Evolutionary conservation across 495 filamentous ascomycete genomes (phyloP).

Genomic region (Lepidopterella palustris): DNA sequence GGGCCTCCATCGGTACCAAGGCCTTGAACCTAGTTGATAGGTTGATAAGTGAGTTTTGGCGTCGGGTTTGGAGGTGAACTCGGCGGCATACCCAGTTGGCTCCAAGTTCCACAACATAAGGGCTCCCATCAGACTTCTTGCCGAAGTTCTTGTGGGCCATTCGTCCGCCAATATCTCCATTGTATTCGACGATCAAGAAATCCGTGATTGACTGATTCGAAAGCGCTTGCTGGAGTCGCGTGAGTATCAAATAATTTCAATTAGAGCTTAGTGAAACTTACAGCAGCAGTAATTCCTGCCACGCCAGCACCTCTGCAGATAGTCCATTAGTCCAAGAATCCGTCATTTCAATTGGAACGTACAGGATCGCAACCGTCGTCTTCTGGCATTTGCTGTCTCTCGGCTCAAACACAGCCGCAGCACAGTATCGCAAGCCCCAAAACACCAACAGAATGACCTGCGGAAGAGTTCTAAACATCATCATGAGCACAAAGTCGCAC

Average conservation of each 20-base stretch:
- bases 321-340: neutral
- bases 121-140: slow-evolving; percentile 42
- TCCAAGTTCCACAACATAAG: slow-evolving; percentile 43
- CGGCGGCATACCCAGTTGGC: slow-evolving; percentile 27
- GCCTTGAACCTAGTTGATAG: slow-evolving; percentile 50
- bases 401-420: slow-evolving; percentile 10
- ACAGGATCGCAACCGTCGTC: slow-evolving; percentile 25
- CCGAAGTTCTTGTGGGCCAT: slow-evolving; percentile 55
- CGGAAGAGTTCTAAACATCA: slow-evolving; percentile 3
- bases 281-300: slow-evolving; percentile 65
- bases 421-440: slow-evolving; percentile 1
- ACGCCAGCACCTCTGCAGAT: slow-evolving; percentile 47
- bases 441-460: neutral
- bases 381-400: slow-evolving; percentile 18
- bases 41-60: neutral
- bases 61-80: neutral
- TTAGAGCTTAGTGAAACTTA: slow-evolving; percentile 25
- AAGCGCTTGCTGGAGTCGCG: slow-evolving; percentile 52
- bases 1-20: slow-evolving; percentile 50
- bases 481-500: no score
- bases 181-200: slow-evolving; percentile 65
- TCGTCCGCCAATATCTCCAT: slow-evolving; percentile 57
- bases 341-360: neutral
- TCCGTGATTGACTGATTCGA: slow-evolving; percentile 57
- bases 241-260: slow-evolving; percentile 20